Conservation (phyloP, 2,329 filamentous ascomycete genomes). For the Bisporella sp. region DNA sequence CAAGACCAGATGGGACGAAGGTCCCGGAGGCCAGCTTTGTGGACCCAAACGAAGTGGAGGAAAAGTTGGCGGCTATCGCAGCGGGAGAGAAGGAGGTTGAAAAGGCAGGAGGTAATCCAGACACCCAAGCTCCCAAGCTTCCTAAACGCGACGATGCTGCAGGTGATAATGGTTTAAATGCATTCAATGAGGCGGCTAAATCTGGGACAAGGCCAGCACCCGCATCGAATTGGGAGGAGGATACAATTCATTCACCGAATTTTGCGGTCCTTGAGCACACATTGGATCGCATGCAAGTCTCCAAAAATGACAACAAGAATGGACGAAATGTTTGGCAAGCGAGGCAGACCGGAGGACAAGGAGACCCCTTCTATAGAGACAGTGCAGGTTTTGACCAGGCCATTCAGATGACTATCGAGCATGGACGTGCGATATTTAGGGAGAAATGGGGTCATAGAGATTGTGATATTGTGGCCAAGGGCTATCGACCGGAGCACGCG, state of each 20-base stretch:
- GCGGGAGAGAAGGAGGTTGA: neutral
- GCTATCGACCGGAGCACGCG: slow-evolving; percentile 35
- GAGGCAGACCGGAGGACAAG: slow-evolving; percentile 42
- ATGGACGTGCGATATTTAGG: slow-evolving; percentile 33
- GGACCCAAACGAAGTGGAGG: neutral
- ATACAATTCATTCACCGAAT: slow-evolving; percentile 18
- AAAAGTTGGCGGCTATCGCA: neutral
- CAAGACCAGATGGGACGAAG: neutral
- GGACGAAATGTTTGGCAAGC: slow-evolving; percentile 46
- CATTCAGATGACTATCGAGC: slow-evolving; percentile 38
- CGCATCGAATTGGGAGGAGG: slow-evolving; percentile 14
- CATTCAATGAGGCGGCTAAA: neutral
- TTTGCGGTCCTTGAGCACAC: slow-evolving; percentile 24
- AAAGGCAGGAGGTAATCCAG: neutral
- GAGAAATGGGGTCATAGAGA: slow-evolving; percentile 41
- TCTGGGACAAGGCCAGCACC: neutral
- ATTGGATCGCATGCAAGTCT: slow-evolving; percentile 25
- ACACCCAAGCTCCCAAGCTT: neutral
- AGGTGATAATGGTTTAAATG: neutral
- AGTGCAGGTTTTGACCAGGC: slow-evolving; percentile 37
- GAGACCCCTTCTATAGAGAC: slow-evolving; percentile 47
- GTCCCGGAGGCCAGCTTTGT: neutral
- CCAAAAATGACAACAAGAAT: slow-evolving; percentile 20
- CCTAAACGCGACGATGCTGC: neutral
- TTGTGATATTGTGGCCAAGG: slow-evolving; percentile 33